Evolutionary conservation across 192 early-diverging fungal species (phyloP).

Genomic region (Obelidium mucronatum): DNA sequence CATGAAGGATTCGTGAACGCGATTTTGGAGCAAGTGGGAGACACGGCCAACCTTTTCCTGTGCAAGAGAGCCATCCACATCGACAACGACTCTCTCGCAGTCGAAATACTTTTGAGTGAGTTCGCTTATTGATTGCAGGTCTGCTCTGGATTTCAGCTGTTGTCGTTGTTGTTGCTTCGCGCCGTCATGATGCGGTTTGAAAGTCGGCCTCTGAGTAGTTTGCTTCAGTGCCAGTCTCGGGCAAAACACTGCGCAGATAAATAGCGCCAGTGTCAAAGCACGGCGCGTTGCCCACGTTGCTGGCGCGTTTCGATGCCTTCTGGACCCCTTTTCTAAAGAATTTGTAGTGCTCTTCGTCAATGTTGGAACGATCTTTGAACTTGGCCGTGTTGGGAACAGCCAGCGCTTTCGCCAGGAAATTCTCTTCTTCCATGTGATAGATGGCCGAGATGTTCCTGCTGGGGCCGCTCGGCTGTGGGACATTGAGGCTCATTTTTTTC

Average conservation of each 20-base stretch:
- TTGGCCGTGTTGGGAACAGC: neutral
- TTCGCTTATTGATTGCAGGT: neutral
- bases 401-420: neutral
- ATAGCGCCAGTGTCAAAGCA: neutral
- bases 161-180: neutral
- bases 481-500: neutral
- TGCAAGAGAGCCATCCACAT: neutral
- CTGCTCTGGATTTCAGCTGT: neutral
- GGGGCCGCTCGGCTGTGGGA: neutral
- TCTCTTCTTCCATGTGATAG: neutral
- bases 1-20: constrained; percentile 22
- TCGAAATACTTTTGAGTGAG: constrained; percentile 5
- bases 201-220: neutral
- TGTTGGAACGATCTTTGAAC: neutral
- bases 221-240: neutral
- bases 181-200: neutral
- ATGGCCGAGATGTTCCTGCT: neutral
- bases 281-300: neutral
- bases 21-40: neutral
- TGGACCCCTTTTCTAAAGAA: neutral
- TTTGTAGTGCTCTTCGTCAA: neutral
- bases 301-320: neutral
- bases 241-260: neutral
- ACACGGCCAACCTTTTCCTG: neutral
- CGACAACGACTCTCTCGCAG: neutral